Conservation (phyloP, 2,329 filamentous ascomycete species). For the Davidsoniella neocaledoniae region DNA sequence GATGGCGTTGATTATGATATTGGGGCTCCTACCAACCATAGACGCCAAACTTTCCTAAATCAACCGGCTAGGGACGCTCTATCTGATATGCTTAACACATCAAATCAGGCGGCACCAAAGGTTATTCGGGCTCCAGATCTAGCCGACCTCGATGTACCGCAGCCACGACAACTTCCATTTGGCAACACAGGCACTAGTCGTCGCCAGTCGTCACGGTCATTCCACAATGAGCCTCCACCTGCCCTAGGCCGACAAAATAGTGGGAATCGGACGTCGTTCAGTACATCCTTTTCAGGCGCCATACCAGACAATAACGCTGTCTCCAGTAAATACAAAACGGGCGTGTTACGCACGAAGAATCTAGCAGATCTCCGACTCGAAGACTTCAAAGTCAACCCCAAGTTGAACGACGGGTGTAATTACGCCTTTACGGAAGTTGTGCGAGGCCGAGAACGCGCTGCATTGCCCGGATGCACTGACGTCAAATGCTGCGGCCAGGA, state of each 20-base stretch:
- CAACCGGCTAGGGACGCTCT: too few relatives aligned
- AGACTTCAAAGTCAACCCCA: conserved; percentile 72
- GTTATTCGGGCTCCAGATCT: not conserved
- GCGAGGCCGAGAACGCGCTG: conserved; percentile 51
- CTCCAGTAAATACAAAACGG: not conserved
- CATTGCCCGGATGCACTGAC: conserved; percentile 57
- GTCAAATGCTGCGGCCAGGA: conserved; percentile 59
- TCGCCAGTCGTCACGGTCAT: not conserved
- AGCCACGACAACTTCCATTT: conserved; percentile 9
- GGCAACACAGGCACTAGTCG: not conserved
- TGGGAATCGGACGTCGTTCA: not conserved
- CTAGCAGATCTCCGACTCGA: conserved; percentile 40
- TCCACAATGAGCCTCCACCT: conserved; percentile 5
- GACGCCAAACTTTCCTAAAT: too few relatives aligned
- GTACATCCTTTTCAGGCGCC: conserved; percentile 1
- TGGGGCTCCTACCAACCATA: too few relatives aligned
- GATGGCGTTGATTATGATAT: too few relatives aligned
- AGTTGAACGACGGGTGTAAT: conserved; percentile 49
- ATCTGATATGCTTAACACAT: too few relatives aligned
- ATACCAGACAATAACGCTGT: not conserved
- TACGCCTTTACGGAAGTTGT: conserved; percentile 64
- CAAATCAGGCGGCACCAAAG: too few relatives aligned
- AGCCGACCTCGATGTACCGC: conserved; percentile 8
- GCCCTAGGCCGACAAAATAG: not conserved
- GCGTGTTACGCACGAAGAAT: conserved; percentile 2